Conservation (phyloP, 306 rosid species). For the Dalbergia cultrata region DNA sequence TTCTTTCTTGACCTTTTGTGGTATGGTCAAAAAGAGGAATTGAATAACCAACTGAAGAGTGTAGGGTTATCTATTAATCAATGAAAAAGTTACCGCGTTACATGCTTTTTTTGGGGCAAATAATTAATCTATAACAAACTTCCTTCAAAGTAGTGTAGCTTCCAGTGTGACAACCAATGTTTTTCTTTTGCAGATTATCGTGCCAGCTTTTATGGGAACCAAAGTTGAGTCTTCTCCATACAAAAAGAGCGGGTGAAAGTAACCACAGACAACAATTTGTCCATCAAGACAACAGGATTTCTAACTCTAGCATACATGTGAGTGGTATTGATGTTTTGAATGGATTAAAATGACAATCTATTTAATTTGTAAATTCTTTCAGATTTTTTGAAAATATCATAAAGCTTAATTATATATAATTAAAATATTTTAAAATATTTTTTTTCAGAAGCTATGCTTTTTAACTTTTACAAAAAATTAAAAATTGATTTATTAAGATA, state of each 20-base stretch:
- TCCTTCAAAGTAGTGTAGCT: constrained; percentile 8
- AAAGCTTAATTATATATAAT: no score
- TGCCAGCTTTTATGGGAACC: not conserved
- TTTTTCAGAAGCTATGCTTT: no score
- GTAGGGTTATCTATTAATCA: not conserved
- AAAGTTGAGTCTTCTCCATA: not conserved
- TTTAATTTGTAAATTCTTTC: no score
- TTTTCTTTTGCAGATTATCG: no score
- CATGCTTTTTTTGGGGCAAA: not conserved
- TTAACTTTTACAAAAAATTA: no score
- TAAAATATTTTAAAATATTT: no score
- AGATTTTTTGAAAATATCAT: no score
- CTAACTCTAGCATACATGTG: no score
- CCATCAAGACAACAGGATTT: not conserved
- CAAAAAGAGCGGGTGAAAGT: not conserved
- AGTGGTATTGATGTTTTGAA: no score
- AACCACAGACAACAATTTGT: not conserved
- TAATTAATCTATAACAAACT: not conserved
- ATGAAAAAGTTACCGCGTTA: not conserved
- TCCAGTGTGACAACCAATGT: constrained; percentile 6
- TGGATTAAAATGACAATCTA: no score
- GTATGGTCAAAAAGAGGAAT: constrained; percentile 33
- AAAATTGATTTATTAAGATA: no score
- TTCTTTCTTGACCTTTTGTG: constrained; percentile 15
- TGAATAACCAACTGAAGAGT: not conserved